Evolutionary conservation across 2,329 filamentous ascomycete species (phyloP).

Genomic region (Trichoderma koningiopsis): DNA sequence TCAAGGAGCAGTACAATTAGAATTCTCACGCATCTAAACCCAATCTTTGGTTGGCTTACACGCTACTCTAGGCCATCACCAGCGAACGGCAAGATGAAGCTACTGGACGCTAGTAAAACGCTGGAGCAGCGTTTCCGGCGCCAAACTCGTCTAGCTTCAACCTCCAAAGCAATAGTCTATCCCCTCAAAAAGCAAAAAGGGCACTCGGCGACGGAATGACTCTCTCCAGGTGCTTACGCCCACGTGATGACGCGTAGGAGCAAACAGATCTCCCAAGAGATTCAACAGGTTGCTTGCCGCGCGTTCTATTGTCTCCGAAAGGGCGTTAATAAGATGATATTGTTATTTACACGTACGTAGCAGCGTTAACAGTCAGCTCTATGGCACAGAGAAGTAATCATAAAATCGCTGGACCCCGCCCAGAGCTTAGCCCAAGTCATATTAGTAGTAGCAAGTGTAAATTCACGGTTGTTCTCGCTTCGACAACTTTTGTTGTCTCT

Average conservation of each 20-base stretch:
- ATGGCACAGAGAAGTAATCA: not conserved
- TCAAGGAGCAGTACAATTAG: not conserved
- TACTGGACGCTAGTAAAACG: not conserved
- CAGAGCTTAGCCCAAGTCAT: not conserved
- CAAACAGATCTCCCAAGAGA: not conserved
- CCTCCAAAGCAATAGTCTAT: not conserved
- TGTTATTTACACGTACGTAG: not conserved
- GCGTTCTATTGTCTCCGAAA: not conserved
- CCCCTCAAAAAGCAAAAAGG: not conserved
- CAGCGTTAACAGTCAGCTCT: not conserved
- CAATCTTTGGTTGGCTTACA: not conserved
- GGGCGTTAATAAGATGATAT: not conserved
- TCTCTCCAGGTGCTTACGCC: not conserved
- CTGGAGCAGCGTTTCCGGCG: not conserved
- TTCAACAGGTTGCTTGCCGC: not conserved
- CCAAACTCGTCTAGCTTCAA: not conserved
- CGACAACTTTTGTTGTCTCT: not conserved
- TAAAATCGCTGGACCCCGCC: not conserved
- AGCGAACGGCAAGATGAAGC: not conserved
- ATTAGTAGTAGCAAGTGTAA: not conserved
- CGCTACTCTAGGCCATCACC: not conserved
- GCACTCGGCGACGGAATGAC: not conserved
- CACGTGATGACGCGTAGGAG: slow-evolving; percentile 17
- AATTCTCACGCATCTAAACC: not conserved
- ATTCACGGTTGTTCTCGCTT: not conserved